Evolutionary conservation across 192 early-diverging fungal genomes (phyloP).

Genomic region (Cladochytrium replicatum): DNA sequence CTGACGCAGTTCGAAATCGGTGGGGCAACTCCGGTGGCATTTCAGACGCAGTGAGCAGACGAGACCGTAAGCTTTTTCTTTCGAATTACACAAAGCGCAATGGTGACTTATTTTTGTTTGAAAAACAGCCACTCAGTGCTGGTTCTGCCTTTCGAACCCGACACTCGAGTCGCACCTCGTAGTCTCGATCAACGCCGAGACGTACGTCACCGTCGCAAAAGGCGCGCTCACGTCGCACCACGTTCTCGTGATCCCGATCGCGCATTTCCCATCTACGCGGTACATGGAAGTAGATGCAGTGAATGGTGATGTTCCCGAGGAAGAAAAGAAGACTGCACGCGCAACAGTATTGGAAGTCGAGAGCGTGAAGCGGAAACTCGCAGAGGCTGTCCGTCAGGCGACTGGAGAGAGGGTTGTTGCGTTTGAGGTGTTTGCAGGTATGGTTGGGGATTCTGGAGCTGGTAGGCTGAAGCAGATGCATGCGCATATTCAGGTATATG

Average conservation of each 20-base stretch:
- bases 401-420: slow-evolving; percentile 52
- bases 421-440: slow-evolving; percentile 62
- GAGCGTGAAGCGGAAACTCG: too few relatives aligned
- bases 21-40: background rate
- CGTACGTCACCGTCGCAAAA: slow-evolving; percentile 80
- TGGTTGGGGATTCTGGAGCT: background rate
- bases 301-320: slow-evolving; percentile 9
- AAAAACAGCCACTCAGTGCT: slow-evolving; percentile 52
- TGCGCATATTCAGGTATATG: slow-evolving; percentile 57
- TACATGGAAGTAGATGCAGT: slow-evolving; percentile 16
- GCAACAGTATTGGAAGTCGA: too few relatives aligned
- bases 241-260: slow-evolving; percentile 61
- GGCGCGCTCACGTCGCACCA: slow-evolving; percentile 77
- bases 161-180: slow-evolving; percentile 85
- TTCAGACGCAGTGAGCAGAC: background rate
- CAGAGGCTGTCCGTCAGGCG: slow-evolving; percentile 3
- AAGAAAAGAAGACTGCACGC: background rate
- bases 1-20: slow-evolving; percentile 11
- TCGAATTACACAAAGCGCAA: background rate
- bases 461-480: slow-evolving; percentile 42
- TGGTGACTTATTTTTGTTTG: background rate
- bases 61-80: background rate
- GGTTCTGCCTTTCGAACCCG: slow-evolving; percentile 94
- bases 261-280: slow-evolving; percentile 23
- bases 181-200: slow-evolving; percentile 66